Base-by-base conservation (phyloP, 108 stramenopile genomes). In the Skeletonema marinoi region DNA sequence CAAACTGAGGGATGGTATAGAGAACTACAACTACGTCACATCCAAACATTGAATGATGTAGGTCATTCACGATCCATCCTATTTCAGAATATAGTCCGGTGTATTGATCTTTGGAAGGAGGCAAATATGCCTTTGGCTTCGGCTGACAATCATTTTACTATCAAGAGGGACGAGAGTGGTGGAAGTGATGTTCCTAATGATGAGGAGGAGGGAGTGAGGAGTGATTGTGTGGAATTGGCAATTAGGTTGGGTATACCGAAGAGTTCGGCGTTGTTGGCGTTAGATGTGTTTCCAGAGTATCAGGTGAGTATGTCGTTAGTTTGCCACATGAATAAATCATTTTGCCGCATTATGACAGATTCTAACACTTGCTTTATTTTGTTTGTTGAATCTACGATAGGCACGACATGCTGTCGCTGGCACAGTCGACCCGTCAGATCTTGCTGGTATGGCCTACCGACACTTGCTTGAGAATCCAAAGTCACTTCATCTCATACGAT, bases 71-170 rank as follows among this genome's bases (percentile, higher is more conserved):
- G 78, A 13, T 75, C 74, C 0, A 83, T 78, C 11, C 54, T 86
- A 3, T 60, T 72, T 59, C 81, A 83, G 38, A 73, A 85, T 73
- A 77, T 85, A 71, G 77, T 84, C 2, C 61, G 84, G n/a, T 87
- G 84, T 73, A 75, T 87, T 76, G 87, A 87, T 63, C 58, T 87
- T n/a, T 87, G 87, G 87, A 87, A 87, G 60, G 87, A 87, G 77
- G 78, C 87, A 10, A 71, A 71, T 38, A 46, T 87, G 39, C 81
- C 81, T 39, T 56, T 68, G 19, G 70, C 83, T 42, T 41, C 81
- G 38, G 51, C 69, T 48, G 76, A 63, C 33, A 41, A 77, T 12
- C 32, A 31, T 66, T 48, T 74, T 2, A 68, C 41, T 51, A n/a
- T 54, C 17, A 63, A 62, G 21, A 32, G 19, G 29, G 48, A 31